Conservation (phyloP, 108 stramenopile genomes). For the Stephanodiscus minutulus region DNA sequence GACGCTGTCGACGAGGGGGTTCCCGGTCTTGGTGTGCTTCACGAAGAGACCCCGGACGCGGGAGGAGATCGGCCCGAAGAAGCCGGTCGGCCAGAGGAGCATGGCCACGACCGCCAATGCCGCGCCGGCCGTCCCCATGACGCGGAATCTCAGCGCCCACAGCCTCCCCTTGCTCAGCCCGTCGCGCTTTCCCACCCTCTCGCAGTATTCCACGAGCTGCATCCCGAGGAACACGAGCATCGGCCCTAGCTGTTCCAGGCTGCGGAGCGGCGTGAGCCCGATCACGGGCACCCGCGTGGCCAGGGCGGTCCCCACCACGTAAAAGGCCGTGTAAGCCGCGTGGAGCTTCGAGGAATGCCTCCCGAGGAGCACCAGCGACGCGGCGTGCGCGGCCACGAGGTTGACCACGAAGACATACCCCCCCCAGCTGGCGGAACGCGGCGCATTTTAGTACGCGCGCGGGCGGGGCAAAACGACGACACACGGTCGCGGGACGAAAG, state of each 20-base stretch:
- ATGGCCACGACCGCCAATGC: conserved; percentile 35
- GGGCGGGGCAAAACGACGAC: too few species aligned
- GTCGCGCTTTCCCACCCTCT: conserved; percentile 48
- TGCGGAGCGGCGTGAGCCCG: conserved; percentile 80
- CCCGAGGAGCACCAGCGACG: conserved; percentile 74
- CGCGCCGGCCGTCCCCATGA: conserved; percentile 47
- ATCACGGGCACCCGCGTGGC: conserved; percentile 94
- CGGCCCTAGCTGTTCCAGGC: conserved; percentile 88
- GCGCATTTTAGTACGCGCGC: too few species aligned
- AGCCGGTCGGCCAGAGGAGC: conserved; percentile 77
- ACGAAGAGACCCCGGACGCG: conserved; percentile 92
- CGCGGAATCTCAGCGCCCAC: conserved; percentile 66
- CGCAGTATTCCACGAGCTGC: conserved; percentile 71
- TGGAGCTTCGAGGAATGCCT: conserved; percentile 86
- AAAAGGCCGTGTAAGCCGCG: conserved; percentile 91
- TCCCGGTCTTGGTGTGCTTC: conserved; percentile 92
- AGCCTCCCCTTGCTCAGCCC: conserved; percentile 36
- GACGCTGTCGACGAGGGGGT: conserved; percentile 92
- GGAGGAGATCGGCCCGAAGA: conserved; percentile 91
- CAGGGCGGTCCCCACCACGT: conserved; percentile 85
- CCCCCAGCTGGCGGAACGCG: conserved; percentile 99
- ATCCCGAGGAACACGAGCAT: conserved; percentile 73
- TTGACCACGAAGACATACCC: conserved; percentile 99
- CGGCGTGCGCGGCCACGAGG: conserved; percentile 90
- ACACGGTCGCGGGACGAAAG: too few species aligned